phyloP scores from a whole-genome alignment of 139 green algal species.

The Tetraselmis striata region DNA sequence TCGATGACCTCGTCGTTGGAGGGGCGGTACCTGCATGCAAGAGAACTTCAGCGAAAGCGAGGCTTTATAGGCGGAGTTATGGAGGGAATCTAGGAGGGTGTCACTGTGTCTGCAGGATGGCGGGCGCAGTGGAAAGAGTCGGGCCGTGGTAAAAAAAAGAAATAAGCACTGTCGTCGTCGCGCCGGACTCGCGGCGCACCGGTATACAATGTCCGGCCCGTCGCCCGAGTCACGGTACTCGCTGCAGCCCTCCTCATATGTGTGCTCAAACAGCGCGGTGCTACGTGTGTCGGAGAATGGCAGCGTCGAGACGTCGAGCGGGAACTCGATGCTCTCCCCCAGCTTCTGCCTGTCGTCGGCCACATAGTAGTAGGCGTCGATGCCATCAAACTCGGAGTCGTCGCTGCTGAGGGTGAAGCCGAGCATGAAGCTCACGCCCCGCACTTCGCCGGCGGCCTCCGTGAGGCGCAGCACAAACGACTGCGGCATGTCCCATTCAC shows the following conservation, averaged over 20 bases:
- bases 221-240: neutral
- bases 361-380: neutral
- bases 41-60: too few relatives aligned
- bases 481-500: neutral
- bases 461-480: neutral
- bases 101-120: too few relatives aligned
- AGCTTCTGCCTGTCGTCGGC: neutral
- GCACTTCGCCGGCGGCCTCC: neutral
- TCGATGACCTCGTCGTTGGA: constrained; percentile 5
- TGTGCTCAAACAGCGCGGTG: neutral
- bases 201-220: neutral
- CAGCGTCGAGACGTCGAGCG: neutral
- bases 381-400: neutral
- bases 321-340: neutral
- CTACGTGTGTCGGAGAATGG: neutral
- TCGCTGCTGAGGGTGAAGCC: neutral
- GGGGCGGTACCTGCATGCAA: constrained; percentile 1
- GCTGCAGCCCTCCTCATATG: neutral
- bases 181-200: neutral
- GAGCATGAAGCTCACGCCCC: neutral
- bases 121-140: too few relatives aligned
- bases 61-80: too few relatives aligned
- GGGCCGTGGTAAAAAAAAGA: too few relatives aligned
- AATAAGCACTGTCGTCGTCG: too few relatives aligned
- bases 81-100: too few relatives aligned